phyloP scores from a whole-genome alignment of 805 yeast genomes.

The Candida yuanshanica region DNA sequence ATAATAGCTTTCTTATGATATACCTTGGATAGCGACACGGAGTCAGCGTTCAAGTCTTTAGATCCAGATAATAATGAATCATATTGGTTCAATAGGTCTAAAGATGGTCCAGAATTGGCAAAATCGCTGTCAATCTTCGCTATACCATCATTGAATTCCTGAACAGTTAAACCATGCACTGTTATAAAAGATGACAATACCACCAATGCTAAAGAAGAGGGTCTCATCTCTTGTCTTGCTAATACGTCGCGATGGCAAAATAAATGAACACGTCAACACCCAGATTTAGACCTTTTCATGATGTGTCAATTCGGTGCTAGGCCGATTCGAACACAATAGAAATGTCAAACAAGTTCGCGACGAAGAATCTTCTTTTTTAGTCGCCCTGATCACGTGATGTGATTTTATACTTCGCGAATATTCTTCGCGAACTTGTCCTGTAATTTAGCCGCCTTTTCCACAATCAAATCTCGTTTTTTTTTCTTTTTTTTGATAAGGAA shows the following conservation, averaged over 20 bases:
- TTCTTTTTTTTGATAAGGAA: neutral
- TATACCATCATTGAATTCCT: constrained; percentile 4
- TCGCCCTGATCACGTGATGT: neutral
- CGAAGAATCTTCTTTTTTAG: too few relatives aligned
- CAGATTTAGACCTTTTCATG: neutral
- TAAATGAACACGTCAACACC: neutral
- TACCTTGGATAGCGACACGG: constrained; percentile 34
- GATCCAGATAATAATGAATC: constrained; percentile 12
- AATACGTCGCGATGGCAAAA: too few relatives aligned
- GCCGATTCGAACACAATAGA: too few relatives aligned
- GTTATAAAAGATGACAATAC: neutral
- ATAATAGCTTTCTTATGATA: constrained; percentile 58
- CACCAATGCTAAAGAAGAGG: neutral
- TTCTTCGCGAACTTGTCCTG: neutral
- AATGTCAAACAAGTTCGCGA: neutral
- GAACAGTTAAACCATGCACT: neutral
- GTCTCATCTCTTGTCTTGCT: neutral
- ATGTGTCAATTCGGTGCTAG: neutral
- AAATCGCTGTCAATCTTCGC: constrained; percentile 13
- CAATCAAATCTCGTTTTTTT: too few relatives aligned
- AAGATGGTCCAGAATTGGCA: constrained; percentile 16
- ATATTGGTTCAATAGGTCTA: constrained; percentile 14
- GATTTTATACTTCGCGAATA: neutral
- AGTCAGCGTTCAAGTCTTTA: constrained; percentile 8
- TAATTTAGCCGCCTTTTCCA: neutral